Conservation (phyloP, 805 yeast genomes). For the Metschnikowia koreensis region DNA sequence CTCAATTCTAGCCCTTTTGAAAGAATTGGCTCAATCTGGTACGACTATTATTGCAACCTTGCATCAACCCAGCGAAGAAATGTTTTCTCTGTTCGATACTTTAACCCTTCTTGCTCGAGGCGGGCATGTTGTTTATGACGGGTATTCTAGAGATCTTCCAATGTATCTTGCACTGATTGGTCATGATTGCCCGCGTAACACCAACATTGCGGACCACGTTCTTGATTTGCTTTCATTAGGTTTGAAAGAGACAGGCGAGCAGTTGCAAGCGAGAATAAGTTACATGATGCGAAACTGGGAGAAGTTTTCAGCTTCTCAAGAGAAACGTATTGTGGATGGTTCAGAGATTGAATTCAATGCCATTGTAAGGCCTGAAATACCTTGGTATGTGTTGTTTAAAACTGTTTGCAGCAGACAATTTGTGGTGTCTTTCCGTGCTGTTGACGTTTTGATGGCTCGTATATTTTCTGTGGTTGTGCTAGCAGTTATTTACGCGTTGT, state of each 20-base stretch:
- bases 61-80: constrained; percentile 77
- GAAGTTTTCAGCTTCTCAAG: constrained; percentile 30
- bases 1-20: constrained; percentile 60
- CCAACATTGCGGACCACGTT: constrained; percentile 72
- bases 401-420: constrained; percentile 34
- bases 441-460: constrained; percentile 63
- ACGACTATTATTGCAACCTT: constrained; percentile 72
- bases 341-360: constrained; percentile 26
- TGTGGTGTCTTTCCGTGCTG: constrained; percentile 33
- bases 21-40: constrained; percentile 57
- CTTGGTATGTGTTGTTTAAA: constrained; percentile 27
- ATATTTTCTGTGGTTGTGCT: constrained; percentile 61
- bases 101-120: constrained; percentile 73
- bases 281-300: constrained; percentile 31
- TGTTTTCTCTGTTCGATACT: constrained; percentile 65
- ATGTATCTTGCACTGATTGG: constrained; percentile 50
- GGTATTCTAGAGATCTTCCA: constrained; percentile 46
- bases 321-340: background rate
- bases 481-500: constrained; percentile 65
- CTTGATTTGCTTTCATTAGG: constrained; percentile 63
- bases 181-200: constrained; percentile 53
- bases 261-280: constrained; percentile 22
- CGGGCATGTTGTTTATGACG: constrained; percentile 68
- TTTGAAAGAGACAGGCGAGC: constrained; percentile 24
- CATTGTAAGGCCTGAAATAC: constrained; percentile 25